Evolutionary conservation across 2,329 filamentous ascomycete genomes (phyloP).

Genomic region (Neofusicoccum kwambonambiense): DNA sequence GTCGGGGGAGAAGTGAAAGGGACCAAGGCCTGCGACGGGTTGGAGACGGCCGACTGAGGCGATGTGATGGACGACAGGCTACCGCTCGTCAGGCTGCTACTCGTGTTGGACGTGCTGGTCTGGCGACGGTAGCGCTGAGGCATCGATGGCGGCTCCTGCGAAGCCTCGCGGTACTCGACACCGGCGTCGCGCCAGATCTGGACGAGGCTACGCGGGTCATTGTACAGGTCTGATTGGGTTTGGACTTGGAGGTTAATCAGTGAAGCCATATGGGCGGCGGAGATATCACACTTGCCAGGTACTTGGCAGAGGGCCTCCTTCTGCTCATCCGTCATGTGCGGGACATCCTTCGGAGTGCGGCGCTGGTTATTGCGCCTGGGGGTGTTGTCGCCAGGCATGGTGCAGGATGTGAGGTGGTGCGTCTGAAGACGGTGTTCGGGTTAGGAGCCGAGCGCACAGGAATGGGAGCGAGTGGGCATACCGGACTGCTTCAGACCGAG

Average conservation of each 20-base stretch:
- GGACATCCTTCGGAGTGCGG: not conserved
- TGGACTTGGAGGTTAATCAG: not conserved
- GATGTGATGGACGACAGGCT: not conserved
- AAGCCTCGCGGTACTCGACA: not conserved
- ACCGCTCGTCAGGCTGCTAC: no score
- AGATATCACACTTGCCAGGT: not conserved
- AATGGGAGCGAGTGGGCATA: no score
- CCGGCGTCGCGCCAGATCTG: not conserved
- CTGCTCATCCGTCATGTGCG: not conserved
- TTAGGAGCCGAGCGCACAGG: no score
- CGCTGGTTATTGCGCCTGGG: not conserved
- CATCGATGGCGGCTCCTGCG: not conserved
- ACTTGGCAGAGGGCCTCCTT: not conserved
- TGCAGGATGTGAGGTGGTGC: no score
- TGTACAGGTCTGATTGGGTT: not conserved
- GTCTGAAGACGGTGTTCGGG: no score
- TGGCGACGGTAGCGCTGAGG: not conserved
- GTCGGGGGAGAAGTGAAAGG: not conserved
- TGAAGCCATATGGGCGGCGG: not conserved
- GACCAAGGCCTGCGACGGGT: not conserved
- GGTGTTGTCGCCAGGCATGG: not conserved
- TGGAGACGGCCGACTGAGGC: not conserved
- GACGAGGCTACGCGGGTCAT: constrained; percentile 8
- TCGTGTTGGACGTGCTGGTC: not conserved
- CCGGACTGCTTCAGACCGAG: no score